These are phyloP conservation scores for Abrus pulchellus DNA, from an alignment of 306 rosid genomes.

Conservation along the genomic window DNA sequence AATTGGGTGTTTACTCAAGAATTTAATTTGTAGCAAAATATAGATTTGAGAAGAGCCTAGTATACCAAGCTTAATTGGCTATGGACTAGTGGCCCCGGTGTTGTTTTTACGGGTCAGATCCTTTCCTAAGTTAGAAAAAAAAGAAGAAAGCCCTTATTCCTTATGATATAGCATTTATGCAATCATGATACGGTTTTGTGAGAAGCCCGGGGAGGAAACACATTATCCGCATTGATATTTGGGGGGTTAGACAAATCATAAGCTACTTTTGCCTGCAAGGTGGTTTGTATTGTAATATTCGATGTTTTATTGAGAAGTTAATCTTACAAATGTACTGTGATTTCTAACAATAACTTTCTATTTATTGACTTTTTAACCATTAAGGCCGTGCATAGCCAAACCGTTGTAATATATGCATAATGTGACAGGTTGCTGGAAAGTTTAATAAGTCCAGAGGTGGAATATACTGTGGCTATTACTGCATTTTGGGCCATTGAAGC, in stretches of 20 bases:
- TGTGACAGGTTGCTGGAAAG: slow-evolving; percentile 75
- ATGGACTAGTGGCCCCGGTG: background rate
- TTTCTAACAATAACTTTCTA: too few relatives aligned
- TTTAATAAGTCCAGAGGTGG: slow-evolving; percentile 66
- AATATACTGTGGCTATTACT: slow-evolving; percentile 70
- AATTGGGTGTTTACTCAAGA: background rate
- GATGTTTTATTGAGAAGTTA: too few relatives aligned
- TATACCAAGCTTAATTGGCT: background rate
- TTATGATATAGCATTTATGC: background rate
- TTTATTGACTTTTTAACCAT: too few relatives aligned
- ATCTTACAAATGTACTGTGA: too few relatives aligned
- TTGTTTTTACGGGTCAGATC: background rate
- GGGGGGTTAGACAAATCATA: background rate
- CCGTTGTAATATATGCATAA: background rate
- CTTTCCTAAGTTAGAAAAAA: background rate
- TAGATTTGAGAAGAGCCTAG: background rate
- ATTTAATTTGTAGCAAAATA: background rate
- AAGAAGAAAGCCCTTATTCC: background rate
- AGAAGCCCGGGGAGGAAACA: slow-evolving; percentile 4
- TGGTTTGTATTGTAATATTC: background rate
- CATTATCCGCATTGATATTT: background rate
- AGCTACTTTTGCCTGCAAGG: slow-evolving; percentile 13
- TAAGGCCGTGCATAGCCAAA: too few relatives aligned
- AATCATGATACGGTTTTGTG: background rate
- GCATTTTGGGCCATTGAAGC: slow-evolving; percentile 84